Percentiles rank a stretch among this genome's conserved stretches.
Conservation (phyloP, 1,139 yeast genomes). For the Candida sp. region DNA sequence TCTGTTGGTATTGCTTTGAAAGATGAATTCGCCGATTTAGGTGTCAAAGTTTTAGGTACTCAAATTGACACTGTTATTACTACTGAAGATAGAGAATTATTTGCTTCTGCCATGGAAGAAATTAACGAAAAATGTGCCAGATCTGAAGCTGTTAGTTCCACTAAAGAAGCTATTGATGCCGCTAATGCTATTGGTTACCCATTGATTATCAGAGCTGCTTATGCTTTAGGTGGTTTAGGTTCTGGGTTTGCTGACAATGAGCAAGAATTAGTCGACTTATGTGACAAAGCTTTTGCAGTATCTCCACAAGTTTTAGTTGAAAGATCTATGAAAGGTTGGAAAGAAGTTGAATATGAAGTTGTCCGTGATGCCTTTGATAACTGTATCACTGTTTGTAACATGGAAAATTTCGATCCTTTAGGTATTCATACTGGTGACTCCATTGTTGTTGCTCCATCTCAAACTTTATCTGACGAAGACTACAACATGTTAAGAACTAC, state of each 20-base stretch:
- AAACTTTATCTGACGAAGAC: conserved; percentile 95
- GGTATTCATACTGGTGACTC: conserved; percentile 99
- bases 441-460: conserved; percentile 98
- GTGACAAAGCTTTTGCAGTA: conserved; percentile 91
- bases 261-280: conserved; percentile 74
- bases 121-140: conserved; percentile 93
- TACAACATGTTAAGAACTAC: conserved; percentile 98
- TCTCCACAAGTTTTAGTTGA: conserved; percentile 97
- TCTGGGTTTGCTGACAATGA: conserved; percentile 97
- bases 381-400: conserved; percentile 98
- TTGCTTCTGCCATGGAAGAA: conserved; percentile 92
- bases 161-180: conserved; percentile 80
- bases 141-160: conserved; percentile 78
- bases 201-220: conserved; percentile 96
- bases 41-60: conserved; percentile 96
- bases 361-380: conserved; percentile 97
- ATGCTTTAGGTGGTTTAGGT: conserved; percentile 96
- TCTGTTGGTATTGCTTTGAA: conserved; percentile 94
- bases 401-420: conserved; percentile 98
- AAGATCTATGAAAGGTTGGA: conserved; percentile 99
- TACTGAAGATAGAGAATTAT: conserved; percentile 96
- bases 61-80: conserved; percentile 94
- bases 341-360: conserved; percentile 98
- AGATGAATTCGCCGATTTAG: conserved; percentile 89
- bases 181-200: conserved; percentile 92